phyloP scores from a whole-genome alignment of 2,329 filamentous ascomycete species.

The Pezizomycotina sp. region DNA sequence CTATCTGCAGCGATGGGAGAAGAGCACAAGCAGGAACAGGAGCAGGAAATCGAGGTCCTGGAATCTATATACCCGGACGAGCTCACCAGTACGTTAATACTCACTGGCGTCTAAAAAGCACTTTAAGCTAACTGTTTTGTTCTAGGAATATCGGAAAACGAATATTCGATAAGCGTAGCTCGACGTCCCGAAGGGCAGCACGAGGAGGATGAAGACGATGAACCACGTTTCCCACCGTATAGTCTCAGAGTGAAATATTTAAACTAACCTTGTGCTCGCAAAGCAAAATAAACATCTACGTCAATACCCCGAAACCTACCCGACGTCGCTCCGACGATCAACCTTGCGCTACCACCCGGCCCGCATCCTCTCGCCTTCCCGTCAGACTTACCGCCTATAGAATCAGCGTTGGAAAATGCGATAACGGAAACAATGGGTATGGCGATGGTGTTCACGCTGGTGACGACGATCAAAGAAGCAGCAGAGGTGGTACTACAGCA shows the following conservation, averaged over 20 bases:
- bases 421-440: slow-evolving; percentile 91
- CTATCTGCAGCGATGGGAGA: no score
- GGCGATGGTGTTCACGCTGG: slow-evolving; percentile 90
- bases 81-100: slow-evolving; percentile 53
- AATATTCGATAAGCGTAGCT: slow-evolving; percentile 77
- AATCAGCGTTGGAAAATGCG: slow-evolving; percentile 53
- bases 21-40: slow-evolving; percentile 60
- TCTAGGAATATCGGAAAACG: slow-evolving; percentile 71
- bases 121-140: slow-evolving; percentile 16
- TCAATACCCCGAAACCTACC: slow-evolving; percentile 77
- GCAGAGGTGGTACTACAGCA: slow-evolving; percentile 73
- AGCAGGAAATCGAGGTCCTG: slow-evolving; percentile 92
- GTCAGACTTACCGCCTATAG: slow-evolving; percentile 59
- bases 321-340: slow-evolving; percentile 66
- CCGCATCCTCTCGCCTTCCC: slow-evolving; percentile 59
- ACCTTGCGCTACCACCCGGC: slow-evolving; percentile 49
- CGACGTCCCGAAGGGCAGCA: slow-evolving; percentile 52
- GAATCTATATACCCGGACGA: slow-evolving; percentile 97
- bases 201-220: slow-evolving; percentile 38
- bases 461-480: slow-evolving; percentile 70
- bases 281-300: slow-evolving; percentile 34
- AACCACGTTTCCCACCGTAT: slow-evolving; percentile 36
- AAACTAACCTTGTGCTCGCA: not conserved
- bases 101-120: not conserved
- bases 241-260: not conserved